Evolutionary conservation across 2,329 filamentous ascomycete species (phyloP).

Genomic region (Purpureocillium takamizusanense): DNA sequence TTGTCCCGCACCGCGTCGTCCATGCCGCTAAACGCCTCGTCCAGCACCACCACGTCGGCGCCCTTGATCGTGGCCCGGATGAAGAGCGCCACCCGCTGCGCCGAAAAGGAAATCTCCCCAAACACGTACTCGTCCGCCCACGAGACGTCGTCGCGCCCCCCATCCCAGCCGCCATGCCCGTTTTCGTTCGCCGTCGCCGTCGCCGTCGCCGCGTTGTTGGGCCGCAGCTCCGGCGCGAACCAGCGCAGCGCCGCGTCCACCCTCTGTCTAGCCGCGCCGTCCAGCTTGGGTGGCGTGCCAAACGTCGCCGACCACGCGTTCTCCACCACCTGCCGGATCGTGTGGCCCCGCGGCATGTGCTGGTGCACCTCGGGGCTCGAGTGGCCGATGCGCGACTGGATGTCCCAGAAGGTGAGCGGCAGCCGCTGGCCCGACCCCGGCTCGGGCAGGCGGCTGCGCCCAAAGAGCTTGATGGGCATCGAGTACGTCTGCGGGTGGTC

Average conservation of each 20-base stretch:
- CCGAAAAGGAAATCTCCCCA: constrained; percentile 67
- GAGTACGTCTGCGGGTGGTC: constrained; percentile 95
- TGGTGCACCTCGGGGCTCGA: constrained; percentile 90
- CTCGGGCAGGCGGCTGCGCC: constrained; percentile 68
- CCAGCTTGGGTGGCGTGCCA: constrained; percentile 57
- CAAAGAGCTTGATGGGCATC: constrained; percentile 78
- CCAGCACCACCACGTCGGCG: constrained; percentile 73
- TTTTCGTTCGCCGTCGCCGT: constrained; percentile 9
- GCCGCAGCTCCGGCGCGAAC: constrained; percentile 74
- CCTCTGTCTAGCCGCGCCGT: constrained; percentile 42
- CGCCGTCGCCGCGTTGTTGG: constrained; percentile 22
- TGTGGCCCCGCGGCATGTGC: constrained; percentile 75
- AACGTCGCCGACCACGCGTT: constrained; percentile 91
- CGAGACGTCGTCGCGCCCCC: constrained; percentile 23
- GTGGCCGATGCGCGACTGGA: constrained; percentile 84
- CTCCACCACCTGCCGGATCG: constrained; percentile 65
- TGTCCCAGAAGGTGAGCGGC: constrained; percentile 88
- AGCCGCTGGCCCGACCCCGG: constrained; percentile 51
- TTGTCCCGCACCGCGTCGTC: constrained; percentile 75
- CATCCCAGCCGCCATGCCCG: too few relatives aligned
- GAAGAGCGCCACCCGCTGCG: constrained; percentile 80
- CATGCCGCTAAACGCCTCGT: constrained; percentile 85
- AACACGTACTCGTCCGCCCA: constrained; percentile 66
- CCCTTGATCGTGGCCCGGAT: constrained; percentile 72
- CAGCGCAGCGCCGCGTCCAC: constrained; percentile 64